Evolutionary conservation across 2,329 filamentous ascomycete species (phyloP), one percentile per base, ranked within the genome.

Genomic region (Simplicillium sp.): DNA sequence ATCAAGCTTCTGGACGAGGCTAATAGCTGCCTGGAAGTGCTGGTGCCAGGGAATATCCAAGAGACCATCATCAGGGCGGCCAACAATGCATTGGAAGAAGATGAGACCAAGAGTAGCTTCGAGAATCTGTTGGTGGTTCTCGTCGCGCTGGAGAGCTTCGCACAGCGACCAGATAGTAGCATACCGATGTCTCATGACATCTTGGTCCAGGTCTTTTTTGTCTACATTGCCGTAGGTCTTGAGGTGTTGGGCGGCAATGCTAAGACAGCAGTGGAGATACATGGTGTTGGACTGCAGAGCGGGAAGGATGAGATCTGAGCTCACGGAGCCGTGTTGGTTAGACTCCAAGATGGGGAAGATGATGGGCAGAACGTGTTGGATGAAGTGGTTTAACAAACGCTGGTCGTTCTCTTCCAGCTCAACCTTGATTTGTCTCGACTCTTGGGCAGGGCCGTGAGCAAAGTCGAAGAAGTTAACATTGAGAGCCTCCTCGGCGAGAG

Each of bases 41-140:
- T 94, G 86, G 66, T 90, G 86, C 92, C 92, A 98, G 16, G 89
- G 82, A 52, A 97, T 94, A 58, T 97, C 89, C 13, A 87, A 84
- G 17, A 96, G 77, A 36, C 76, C 76, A 57, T 96, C 87, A 52
- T 92, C 84, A 29, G 84, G 80, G 53, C 86, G 79, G 40, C 90
- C 90, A 48, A 97, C 90, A 18, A 87, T 83, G 65, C 85, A 92
- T 58, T 95, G 87, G 68, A 96, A 94, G 67, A 95, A 92, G 59
- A 96, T 95, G 77, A 97, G 88, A 39, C 86, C 88, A 5, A 97
- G 74, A 0, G 89, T 88, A 2, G 90, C 88, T 62, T 97, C 90
- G 11, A 97, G 78, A 52, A 94, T 94, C 60, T 92, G 79, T 44
- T 84, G 75, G 59, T 95, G 88, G 56, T 94, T 74, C 55, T 82